Base-by-base conservation (phyloP, 345 rosid species). In the Camelina laxa region DNA sequence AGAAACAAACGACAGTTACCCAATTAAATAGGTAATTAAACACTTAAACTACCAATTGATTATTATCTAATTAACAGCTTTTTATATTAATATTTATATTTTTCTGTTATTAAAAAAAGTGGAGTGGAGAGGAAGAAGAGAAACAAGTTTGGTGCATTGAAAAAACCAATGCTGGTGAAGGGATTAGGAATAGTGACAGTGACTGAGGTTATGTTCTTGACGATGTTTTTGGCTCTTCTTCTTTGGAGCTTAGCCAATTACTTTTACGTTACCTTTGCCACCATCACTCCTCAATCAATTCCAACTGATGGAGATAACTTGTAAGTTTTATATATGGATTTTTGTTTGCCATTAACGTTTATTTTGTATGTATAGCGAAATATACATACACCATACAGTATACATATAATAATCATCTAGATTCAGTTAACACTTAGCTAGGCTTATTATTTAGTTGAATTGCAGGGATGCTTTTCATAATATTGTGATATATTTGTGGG, bases 151-250 rank as follows among this genome's bases (percentile, higher is more conserved):
- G 35, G 41, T 20, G 69, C n/a, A 49, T 35, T 72, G 87, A 86
- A 53, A 81, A 80, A 53, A 61, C 91, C 91, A 12, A 75, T 85
- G 84, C 53, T 89, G 4, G 87, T 84, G 73, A 92, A 81, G 56
- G 93, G 96, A 6, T 67, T 88, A 1, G 97, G 96, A 69, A 87
- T 92, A 50, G 92, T 92, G 71, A 83, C 93, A 2, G 69, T 78
- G 39, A 69, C 65, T 13, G 97, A 89, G 68, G 24, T 89, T 2
- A 58, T 75, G 14, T 83, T 92, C 81, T 75, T 89, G 39, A 4
- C 63, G 42, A 88, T 88, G 96, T 84, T 91, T 69, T 13, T 87
- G 3, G 84, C 86, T 35, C 83, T 91, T 13, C 69, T 89, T 39
- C 51, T 81, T 57, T 91, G 96, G 97, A 79, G 88, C 31, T 62